Conservation (phyloP, 2,329 filamentous ascomycete genomes). For the Remersonia thermophila region DNA sequence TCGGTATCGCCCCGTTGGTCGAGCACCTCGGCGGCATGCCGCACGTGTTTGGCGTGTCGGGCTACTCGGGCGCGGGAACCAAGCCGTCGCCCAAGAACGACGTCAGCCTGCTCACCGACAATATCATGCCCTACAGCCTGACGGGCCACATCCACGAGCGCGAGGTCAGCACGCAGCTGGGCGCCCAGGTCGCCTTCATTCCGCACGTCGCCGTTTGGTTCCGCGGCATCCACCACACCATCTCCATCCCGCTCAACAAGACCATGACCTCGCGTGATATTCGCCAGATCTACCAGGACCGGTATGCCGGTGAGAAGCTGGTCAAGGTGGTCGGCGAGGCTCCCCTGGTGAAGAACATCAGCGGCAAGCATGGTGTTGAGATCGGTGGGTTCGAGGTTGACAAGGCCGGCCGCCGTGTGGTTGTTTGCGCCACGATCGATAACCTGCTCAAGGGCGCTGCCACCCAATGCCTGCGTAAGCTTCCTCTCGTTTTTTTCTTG, state of each 20-base stretch:
- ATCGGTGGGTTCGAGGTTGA: conserved; percentile 95
- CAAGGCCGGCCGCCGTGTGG: conserved; percentile 75
- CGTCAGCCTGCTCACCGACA: conserved; percentile 67
- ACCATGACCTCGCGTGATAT: conserved; percentile 86
- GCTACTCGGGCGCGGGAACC: conserved; percentile 89
- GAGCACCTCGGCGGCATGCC: conserved; percentile 65
- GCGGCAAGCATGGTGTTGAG: conserved; percentile 76
- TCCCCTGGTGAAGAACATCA: conserved; percentile 74
- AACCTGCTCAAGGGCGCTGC: conserved; percentile 88
- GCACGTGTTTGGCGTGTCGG: conserved; percentile 79
- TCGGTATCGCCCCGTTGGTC: conserved; percentile 74
- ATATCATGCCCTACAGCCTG: conserved; percentile 81
- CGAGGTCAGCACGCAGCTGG: conserved; percentile 73
- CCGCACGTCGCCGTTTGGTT: conserved; percentile 97
- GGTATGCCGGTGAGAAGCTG: conserved; percentile 90
- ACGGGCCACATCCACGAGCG: conserved; percentile 92
- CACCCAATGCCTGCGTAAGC: conserved; percentile 82
- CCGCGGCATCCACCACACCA: conserved; percentile 85
- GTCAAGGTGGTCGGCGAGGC: conserved; percentile 85
- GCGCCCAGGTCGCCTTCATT: conserved; percentile 65
- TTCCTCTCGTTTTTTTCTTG: background rate
- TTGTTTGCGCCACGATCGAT: conserved; percentile 90
- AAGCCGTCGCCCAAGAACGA: conserved; percentile 94
- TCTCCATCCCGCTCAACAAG: conserved; percentile 77
- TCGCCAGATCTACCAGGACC: conserved; percentile 86